Conservation (phyloP, 768 basidiomycete species). For the Cytidiella melzeri region DNA sequence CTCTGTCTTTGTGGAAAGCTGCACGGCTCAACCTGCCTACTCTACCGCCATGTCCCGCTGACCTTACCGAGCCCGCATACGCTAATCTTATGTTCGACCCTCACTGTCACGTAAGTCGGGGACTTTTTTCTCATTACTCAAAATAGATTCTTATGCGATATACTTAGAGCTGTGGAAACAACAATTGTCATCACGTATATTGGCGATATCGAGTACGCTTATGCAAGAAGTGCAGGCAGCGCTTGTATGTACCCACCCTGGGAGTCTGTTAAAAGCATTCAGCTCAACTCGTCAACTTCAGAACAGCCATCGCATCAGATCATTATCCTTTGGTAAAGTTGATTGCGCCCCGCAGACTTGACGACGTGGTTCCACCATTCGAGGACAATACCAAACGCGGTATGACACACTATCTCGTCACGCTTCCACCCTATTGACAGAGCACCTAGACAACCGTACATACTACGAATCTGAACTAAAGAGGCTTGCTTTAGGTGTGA, state of each 20-base stretch:
- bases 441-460: no score
- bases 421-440: no score
- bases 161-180: background rate
- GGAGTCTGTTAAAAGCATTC: background rate
- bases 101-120: constrained; percentile 7
- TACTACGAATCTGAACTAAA: no score
- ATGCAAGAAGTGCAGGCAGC: background rate
- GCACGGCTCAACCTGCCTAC: constrained; percentile 4
- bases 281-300: background rate
- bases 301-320: background rate
- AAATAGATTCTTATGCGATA: background rate
- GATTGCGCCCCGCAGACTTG: no score
- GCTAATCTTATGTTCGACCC: constrained; percentile 7
- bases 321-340: no score
- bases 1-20: constrained; percentile 1
- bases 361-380: no score
- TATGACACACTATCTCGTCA: no score
- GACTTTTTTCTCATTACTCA: background rate
- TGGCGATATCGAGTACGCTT: no score
- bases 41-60: constrained; percentile 1
- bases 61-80: constrained; percentile 12
- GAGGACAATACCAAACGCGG: no score
- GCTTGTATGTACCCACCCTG: background rate
- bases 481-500: no score
- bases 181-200: background rate